A percentile compares a stretch with the other conserved stretches of the same genome.
Evolutionary conservation across 2,329 filamentous ascomycete species (phyloP).

Genomic region (Diaporthe sp.): DNA sequence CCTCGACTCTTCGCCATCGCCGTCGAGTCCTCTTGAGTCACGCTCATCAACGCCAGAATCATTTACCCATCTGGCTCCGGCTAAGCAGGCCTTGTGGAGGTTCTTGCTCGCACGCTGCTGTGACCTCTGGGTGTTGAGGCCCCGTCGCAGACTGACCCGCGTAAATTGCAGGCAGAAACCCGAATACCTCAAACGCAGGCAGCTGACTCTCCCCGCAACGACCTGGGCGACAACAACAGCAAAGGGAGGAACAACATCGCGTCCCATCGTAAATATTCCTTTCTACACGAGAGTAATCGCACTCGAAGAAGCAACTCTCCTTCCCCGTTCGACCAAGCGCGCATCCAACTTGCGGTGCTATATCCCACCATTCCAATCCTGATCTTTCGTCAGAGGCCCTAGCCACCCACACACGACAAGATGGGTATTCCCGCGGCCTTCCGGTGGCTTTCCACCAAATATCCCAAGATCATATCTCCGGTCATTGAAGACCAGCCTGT

Average conservation of each 20-base stretch:
- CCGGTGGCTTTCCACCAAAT: constrained; percentile 96
- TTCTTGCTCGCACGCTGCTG: constrained; percentile 4
- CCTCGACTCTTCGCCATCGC: constrained; percentile 19
- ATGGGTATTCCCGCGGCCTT: constrained; percentile 98
- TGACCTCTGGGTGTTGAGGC: neutral
- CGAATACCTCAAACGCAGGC: neutral
- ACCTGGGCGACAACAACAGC: neutral
- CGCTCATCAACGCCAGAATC: neutral
- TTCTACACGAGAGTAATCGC: neutral
- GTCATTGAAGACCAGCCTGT: constrained; percentile 89
- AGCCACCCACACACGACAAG: constrained; percentile 45
- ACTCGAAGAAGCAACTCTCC: neutral
- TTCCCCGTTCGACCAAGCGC: neutral
- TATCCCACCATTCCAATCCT: neutral
- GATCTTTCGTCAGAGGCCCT: constrained; percentile 8
- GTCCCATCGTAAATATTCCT: neutral
- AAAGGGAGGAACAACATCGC: neutral
- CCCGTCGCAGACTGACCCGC: constrained; percentile 34
- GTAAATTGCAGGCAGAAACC: constrained; percentile 33
- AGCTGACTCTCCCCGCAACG: neutral
- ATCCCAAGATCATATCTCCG: constrained; percentile 95
- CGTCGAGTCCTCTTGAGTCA: constrained; percentile 20
- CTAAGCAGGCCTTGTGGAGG: neutral
- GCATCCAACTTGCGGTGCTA: neutral
- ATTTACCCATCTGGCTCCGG: neutral